Conservation (phyloP, 805 yeast genomes). For the Hanseniaspora vineae region DNA sequence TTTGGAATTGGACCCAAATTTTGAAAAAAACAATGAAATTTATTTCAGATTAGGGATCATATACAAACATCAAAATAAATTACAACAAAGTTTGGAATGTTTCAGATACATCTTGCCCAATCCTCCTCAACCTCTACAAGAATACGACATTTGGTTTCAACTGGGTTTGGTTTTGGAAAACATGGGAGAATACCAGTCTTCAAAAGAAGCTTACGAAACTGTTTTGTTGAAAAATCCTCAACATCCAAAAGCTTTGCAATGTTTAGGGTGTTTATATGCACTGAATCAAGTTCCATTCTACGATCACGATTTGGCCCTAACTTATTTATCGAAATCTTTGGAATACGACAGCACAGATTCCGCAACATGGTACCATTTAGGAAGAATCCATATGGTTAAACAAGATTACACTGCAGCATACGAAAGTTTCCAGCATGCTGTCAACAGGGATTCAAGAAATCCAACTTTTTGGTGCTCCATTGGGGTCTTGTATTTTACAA, state of each 20-base stretch:
- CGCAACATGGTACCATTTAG: slow-evolving; percentile 93
- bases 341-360: slow-evolving; percentile 88
- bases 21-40: slow-evolving; percentile 92
- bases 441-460: slow-evolving; percentile 88
- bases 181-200: slow-evolving; percentile 81
- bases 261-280: slow-evolving; percentile 88
- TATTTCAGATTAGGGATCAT: slow-evolving; percentile 93
- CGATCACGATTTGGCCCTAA: slow-evolving; percentile 76
- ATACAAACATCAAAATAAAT: slow-evolving; percentile 86
- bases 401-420: slow-evolving; percentile 93
- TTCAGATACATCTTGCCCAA: slow-evolving; percentile 80
- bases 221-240: slow-evolving; percentile 81
- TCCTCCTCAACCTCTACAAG: slow-evolving; percentile 94
- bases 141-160: slow-evolving; percentile 97
- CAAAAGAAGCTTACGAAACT: slow-evolving; percentile 90
- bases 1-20: slow-evolving; percentile 86
- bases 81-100: slow-evolving; percentile 81
- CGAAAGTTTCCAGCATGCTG: slow-evolving; percentile 98
- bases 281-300: slow-evolving; percentile 24
- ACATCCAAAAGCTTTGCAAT: slow-evolving; percentile 93
- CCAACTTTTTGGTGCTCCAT: slow-evolving; percentile 97
- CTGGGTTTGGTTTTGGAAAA: slow-evolving; percentile 93
- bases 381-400: slow-evolving; percentile 93
- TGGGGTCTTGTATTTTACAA: slow-evolving; percentile 93
- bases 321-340: slow-evolving; percentile 70